Conservation (phyloP, 2,329 filamentous ascomycete genomes). For the Penicillium sclerotiorum region DNA sequence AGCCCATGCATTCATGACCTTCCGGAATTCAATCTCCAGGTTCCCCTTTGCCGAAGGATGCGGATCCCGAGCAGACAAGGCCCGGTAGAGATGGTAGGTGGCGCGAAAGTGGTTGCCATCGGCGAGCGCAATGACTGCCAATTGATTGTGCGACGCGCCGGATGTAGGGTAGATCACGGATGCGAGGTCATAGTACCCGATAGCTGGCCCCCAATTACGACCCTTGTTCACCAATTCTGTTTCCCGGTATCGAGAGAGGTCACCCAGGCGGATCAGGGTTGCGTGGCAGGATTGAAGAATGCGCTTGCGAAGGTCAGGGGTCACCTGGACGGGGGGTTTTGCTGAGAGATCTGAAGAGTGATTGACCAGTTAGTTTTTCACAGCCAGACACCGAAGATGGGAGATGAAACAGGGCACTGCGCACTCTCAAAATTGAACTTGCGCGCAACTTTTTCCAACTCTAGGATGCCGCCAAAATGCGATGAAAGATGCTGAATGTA, state of each 20-base stretch:
- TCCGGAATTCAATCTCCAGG: slow-evolving; percentile 76
- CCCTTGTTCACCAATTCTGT: slow-evolving; percentile 71
- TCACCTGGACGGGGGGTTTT: slow-evolving; percentile 50
- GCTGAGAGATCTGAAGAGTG: slow-evolving; percentile 43
- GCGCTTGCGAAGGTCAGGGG: slow-evolving; percentile 56
- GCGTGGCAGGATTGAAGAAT: slow-evolving; percentile 77
- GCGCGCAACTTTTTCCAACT: slow-evolving; percentile 60
- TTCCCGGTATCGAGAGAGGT: slow-evolving; percentile 83
- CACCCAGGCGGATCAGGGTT: slow-evolving; percentile 83
- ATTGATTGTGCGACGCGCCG: slow-evolving; percentile 84
- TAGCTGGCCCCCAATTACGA: slow-evolving; percentile 75
- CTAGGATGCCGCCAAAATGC: slow-evolving; percentile 58
- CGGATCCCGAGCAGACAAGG: slow-evolving; percentile 72
- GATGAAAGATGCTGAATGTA: slow-evolving; percentile 77
- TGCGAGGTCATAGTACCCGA: slow-evolving; percentile 83
- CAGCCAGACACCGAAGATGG: neutral
- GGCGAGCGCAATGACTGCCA: slow-evolving; percentile 80
- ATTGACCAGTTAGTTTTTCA: neutral
- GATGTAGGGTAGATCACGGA: slow-evolving; percentile 75
- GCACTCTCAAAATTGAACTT: slow-evolving; percentile 54
- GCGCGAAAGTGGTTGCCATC: slow-evolving; percentile 78
- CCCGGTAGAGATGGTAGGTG: slow-evolving; percentile 87
- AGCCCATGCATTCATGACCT: slow-evolving; percentile 60
- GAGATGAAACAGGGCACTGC: slow-evolving; percentile 17
- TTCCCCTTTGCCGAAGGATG: slow-evolving; percentile 76